A percentile compares a stretch with the other conserved stretches of the same genome.
phyloP scores from a whole-genome alignment of 2,329 filamentous ascomycete genomes.

The Fusarium domesticum region DNA sequence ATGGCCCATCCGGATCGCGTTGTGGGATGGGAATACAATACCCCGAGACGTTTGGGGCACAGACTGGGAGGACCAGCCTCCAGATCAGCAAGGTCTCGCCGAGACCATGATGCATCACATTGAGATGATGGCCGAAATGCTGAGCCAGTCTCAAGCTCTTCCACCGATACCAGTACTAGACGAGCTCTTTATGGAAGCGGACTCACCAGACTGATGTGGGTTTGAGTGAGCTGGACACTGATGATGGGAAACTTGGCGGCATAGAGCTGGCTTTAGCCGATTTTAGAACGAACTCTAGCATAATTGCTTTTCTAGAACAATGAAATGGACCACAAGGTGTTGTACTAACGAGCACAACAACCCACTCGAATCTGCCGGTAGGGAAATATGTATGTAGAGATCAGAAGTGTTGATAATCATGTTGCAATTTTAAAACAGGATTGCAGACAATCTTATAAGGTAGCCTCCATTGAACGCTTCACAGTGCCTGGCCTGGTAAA shows the following conservation, averaged over 20 bases:
- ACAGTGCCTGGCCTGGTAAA: too few relatives aligned
- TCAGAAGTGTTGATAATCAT: too few relatives aligned
- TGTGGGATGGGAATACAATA: constrained; percentile 53
- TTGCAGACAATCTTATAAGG: too few relatives aligned
- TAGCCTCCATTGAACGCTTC: too few relatives aligned
- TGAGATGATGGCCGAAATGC: constrained; percentile 39
- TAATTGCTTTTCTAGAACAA: too few relatives aligned
- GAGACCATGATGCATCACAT: constrained; percentile 41
- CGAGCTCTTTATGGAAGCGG: constrained; percentile 32
- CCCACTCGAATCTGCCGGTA: too few relatives aligned
- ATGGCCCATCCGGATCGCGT: constrained; percentile 57
- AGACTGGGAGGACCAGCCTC: constrained; percentile 45
- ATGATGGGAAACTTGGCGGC: constrained; percentile 2
- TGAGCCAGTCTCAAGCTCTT: constrained; percentile 31
- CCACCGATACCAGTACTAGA: constrained; percentile 31
- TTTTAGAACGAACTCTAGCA: background rate
- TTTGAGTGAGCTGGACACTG: background rate
- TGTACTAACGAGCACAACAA: too few relatives aligned
- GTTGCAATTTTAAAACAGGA: too few relatives aligned
- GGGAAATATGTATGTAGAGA: too few relatives aligned
- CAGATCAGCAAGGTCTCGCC: constrained; percentile 34
- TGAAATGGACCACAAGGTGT: background rate
- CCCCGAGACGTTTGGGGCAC: constrained; percentile 57
- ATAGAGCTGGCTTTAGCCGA: constrained; percentile 19
- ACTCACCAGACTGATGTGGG: constrained; percentile 33